A percentile compares a stretch with the other conserved stretches of the same genome.
phyloP scores from a whole-genome alignment of 2,329 filamentous ascomycete genomes.

The Dactylellina leptospora region DNA sequence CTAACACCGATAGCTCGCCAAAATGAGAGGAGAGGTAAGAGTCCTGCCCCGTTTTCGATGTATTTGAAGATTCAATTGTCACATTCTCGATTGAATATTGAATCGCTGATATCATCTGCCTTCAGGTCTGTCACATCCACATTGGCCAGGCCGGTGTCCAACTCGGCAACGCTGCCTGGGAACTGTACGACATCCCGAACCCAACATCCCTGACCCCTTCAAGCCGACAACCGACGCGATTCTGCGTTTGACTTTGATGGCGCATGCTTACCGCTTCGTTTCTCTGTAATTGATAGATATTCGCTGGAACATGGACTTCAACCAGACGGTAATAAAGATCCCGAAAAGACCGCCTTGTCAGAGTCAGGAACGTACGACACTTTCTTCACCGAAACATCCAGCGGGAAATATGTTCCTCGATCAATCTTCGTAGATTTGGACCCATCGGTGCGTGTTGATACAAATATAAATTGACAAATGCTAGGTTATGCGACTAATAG shows the following conservation, averaged over 20 bases:
- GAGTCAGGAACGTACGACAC: slow-evolving; percentile 69
- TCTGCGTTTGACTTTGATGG: slow-evolving; percentile 6
- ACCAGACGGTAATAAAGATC: slow-evolving; percentile 69
- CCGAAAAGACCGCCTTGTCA: slow-evolving; percentile 62
- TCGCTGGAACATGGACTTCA: slow-evolving; percentile 73
- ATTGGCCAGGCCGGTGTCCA: slow-evolving; percentile 74
- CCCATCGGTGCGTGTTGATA: slow-evolving; percentile 67
- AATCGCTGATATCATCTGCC: slow-evolving; percentile 17
- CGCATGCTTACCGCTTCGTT: slow-evolving; percentile 32
- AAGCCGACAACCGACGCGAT: slow-evolving; percentile 13
- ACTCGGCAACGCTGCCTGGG: slow-evolving; percentile 75
- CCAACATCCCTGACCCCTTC: slow-evolving; percentile 44
- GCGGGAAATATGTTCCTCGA: slow-evolving; percentile 73
- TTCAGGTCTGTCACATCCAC: slow-evolving; percentile 72
- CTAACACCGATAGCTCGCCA: slow-evolving; percentile 33
- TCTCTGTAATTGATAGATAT: slow-evolving; percentile 64
- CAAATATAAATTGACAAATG: too few species aligned
- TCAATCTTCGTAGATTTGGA: slow-evolving; percentile 75
- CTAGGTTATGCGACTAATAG: too few species aligned
- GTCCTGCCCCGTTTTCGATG: not conserved
- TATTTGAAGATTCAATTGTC: not conserved
- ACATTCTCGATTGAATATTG: too few species aligned
- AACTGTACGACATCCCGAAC: slow-evolving; percentile 66
- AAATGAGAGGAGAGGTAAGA: slow-evolving; percentile 52
- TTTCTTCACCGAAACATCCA: slow-evolving; percentile 72